Conservation (phyloP, 2,329 filamentous ascomycete genomes). For the Penicillium sp. region DNA sequence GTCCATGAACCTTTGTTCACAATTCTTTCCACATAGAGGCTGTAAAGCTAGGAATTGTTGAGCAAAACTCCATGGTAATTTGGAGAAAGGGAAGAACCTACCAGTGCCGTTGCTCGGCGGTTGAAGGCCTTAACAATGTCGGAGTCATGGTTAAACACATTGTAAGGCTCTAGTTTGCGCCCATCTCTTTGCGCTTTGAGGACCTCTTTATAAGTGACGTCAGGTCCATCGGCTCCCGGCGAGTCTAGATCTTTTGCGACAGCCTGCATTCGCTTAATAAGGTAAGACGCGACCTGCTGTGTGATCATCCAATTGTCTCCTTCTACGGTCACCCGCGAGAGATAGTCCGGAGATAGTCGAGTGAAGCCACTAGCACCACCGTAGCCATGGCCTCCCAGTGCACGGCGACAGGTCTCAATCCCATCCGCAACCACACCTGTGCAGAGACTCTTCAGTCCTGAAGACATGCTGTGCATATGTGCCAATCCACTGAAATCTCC, state of each 20-base stretch:
- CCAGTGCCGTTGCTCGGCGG: too few species aligned
- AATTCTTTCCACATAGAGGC: too few species aligned
- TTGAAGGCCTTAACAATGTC: too few species aligned
- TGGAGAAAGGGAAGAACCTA: too few species aligned
- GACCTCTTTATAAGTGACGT: conserved; percentile 19
- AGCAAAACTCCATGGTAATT: too few species aligned
- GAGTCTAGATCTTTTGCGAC: not conserved
- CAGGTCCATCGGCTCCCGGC: too few species aligned
- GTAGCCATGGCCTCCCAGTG: conserved; percentile 57
- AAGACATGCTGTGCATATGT: conserved; percentile 54
- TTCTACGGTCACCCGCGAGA: conserved; percentile 54
- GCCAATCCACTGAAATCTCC: conserved; percentile 52
- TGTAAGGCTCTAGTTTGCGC: too few species aligned
- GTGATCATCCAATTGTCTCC: conserved; percentile 61
- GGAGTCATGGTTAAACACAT: too few species aligned
- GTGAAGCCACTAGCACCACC: conserved; percentile 54
- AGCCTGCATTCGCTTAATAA: conserved; percentile 52
- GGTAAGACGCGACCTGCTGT: conserved; percentile 46
- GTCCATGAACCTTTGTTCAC: too few species aligned
- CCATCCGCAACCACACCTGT: conserved; percentile 55
- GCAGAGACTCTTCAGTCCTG: conserved; percentile 55
- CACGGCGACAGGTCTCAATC: conserved; percentile 55
- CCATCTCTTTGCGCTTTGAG: too few species aligned
- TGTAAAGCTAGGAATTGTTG: too few species aligned
- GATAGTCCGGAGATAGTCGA: conserved; percentile 44